A percentile compares a stretch with the other conserved stretches of the same genome.
Evolutionary conservation across 2,329 filamentous ascomycete genomes (phyloP).

Genomic region (Claviceps maximensis): DNA sequence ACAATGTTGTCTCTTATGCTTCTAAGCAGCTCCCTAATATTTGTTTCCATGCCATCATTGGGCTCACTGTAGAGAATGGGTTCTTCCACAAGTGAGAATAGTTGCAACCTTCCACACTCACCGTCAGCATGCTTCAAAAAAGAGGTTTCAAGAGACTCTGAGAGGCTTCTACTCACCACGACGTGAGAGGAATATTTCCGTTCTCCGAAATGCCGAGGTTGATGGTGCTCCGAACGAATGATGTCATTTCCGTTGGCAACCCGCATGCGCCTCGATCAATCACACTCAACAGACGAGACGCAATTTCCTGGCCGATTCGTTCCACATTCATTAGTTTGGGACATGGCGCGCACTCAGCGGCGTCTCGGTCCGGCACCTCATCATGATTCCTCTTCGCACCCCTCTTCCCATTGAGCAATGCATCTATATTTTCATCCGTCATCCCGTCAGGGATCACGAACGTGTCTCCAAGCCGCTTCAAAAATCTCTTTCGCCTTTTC

Average conservation of each 20-base stretch:
- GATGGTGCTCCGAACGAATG: conserved; percentile 15
- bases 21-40: conserved; percentile 17
- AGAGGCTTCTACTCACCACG: conserved; percentile 17
- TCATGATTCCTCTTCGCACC: not conserved
- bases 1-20: conserved; percentile 14
- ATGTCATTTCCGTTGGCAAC: conserved; percentile 15
- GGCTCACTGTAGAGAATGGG: conserved; percentile 2
- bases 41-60: conserved; percentile 14
- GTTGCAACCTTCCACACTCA: conserved; percentile 14
- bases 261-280: conserved; percentile 10
- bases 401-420: conserved; percentile 3
- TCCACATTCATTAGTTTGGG: conserved; percentile 13
- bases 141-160: not conserved
- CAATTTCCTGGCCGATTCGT: conserved; percentile 11
- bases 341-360: not conserved
- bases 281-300: conserved; percentile 8
- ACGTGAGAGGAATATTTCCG: conserved; percentile 16
- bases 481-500: conserved; percentile 15
- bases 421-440: conserved; percentile 14
- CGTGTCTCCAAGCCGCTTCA: conserved; percentile 16
- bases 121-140: not conserved
- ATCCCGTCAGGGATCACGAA: conserved; percentile 27
- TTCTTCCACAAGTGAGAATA: conserved; percentile 5
- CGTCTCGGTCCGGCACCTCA: not conserved
- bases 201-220: conserved; percentile 13